Percentiles rank a stretch among this genome's conserved stretches.
Conservation (phyloP, 1,284 basidiomycete genomes). For the Irpex sp. region DNA sequence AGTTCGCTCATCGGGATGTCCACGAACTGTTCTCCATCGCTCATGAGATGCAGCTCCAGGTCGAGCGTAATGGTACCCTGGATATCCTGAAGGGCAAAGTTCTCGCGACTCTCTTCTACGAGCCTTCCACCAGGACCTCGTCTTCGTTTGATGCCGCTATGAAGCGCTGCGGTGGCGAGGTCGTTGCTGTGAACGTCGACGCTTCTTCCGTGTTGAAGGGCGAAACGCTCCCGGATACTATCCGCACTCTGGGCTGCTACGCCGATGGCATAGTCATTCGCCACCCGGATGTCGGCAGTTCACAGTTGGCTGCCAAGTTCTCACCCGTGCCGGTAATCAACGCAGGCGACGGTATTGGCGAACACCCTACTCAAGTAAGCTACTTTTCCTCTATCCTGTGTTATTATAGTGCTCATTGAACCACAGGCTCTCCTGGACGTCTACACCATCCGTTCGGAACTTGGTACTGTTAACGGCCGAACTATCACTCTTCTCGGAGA, state of each 20-base stretch:
- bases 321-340: slow-evolving; percentile 96
- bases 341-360: slow-evolving; percentile 95
- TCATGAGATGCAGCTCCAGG: slow-evolving; percentile 93
- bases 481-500: slow-evolving; percentile 95
- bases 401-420: background rate
- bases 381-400: no score
- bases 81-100: slow-evolving; percentile 91
- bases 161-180: slow-evolving; percentile 96
- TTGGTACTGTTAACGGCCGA: slow-evolving; percentile 96
- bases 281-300: slow-evolving; percentile 90
- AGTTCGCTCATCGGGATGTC: slow-evolving; percentile 87
- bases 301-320: slow-evolving; percentile 88
- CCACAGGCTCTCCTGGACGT: slow-evolving; percentile 84
- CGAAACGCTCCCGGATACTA: slow-evolving; percentile 90
- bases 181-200: slow-evolving; percentile 80
- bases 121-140: slow-evolving; percentile 94
- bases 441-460: slow-evolving; percentile 96
- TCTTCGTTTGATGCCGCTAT: slow-evolving; percentile 99
- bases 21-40: slow-evolving; percentile 94
- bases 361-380: slow-evolving; percentile 91
- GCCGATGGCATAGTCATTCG: slow-evolving; percentile 90
- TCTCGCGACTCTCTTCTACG: slow-evolving; percentile 95
- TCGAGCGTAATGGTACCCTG: slow-evolving; percentile 86
- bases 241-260: slow-evolving; percentile 94
- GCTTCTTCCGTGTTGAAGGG: slow-evolving; percentile 92